Conservation (phyloP, 2,329 filamentous ascomycete genomes). For the Periconia sp. region DNA sequence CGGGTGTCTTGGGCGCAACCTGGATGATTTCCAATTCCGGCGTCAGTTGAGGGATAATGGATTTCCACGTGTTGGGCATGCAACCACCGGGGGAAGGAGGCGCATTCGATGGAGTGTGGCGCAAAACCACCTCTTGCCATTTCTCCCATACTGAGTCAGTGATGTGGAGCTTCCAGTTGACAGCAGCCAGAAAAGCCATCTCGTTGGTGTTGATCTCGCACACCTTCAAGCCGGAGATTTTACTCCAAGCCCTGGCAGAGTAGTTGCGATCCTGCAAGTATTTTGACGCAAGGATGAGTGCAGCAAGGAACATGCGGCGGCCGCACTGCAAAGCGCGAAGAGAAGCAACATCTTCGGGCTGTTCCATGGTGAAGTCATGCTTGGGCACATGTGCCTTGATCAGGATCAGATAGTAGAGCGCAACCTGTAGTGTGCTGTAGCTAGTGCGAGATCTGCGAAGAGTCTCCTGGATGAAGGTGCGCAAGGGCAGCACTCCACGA, state of each 20-base stretch:
- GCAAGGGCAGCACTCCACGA: conserved; percentile 81
- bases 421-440: conserved; percentile 96
- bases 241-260: conserved; percentile 96
- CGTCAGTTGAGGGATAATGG: conserved; percentile 58
- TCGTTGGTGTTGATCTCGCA: conserved; percentile 97
- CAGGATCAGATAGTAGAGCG: conserved; percentile 91
- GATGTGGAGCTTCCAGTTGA: conserved; percentile 95
- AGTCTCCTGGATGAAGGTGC: conserved; percentile 97
- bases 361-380: conserved; percentile 83
- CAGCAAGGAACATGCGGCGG: conserved; percentile 94
- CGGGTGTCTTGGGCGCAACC: conserved; percentile 35
- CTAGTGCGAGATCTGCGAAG: conserved; percentile 91
- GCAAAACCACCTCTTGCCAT: conserved; percentile 91
- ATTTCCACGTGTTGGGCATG: conserved; percentile 47
- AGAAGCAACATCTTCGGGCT: conserved; percentile 70
- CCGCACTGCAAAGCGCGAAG: conserved; percentile 89
- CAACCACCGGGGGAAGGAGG: conserved; percentile 41
- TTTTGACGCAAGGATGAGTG: conserved; percentile 93
- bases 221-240: conserved; percentile 94
- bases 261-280: conserved; percentile 98
- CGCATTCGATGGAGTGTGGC: conserved; percentile 68
- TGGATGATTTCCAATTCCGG: conserved; percentile 58
- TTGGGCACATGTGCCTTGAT: conserved; percentile 88
- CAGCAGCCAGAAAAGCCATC: conserved; percentile 83
- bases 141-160: conserved; percentile 84